Conservation (phyloP, 805 yeast genomes). For the Schwanniomyces yamadae region DNA sequence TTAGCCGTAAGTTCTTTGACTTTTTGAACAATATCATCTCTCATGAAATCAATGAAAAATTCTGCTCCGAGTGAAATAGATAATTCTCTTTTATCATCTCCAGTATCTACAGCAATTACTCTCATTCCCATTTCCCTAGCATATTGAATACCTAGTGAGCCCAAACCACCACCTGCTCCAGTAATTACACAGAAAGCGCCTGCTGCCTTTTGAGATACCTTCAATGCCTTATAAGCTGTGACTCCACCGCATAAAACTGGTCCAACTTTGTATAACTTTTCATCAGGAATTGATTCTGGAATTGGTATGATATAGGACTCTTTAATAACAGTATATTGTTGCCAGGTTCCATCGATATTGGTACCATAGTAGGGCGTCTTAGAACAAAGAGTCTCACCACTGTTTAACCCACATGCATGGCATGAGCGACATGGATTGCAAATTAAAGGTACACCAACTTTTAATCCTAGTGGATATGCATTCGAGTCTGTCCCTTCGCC, state of each 20-base stretch:
- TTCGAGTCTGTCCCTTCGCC: constrained; percentile 67
- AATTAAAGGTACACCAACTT: constrained; percentile 81
- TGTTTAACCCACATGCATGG: constrained; percentile 65
- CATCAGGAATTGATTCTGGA: constrained; percentile 68
- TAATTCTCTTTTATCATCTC: constrained; percentile 56
- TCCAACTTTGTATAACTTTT: constrained; percentile 71
- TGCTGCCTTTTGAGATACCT: constrained; percentile 66
- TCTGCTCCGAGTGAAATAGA: constrained; percentile 63
- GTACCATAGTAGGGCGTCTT: constrained; percentile 68
- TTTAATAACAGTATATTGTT: constrained; percentile 72
- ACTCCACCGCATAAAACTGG: constrained; percentile 91
- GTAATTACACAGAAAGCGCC: constrained; percentile 76
- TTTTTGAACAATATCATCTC: constrained; percentile 53
- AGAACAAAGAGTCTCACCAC: constrained; percentile 65
- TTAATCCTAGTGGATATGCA: constrained; percentile 74
- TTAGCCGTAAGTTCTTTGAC: constrained; percentile 51
- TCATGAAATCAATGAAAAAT: constrained; percentile 55
- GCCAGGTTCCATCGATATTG: constrained; percentile 89
- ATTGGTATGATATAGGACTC: constrained; percentile 76
- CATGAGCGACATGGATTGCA: constrained; percentile 74
- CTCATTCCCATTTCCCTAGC: constrained; percentile 76
- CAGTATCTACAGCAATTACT: constrained; percentile 70
- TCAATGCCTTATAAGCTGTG: constrained; percentile 86
- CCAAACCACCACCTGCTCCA: constrained; percentile 82
- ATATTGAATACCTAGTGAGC: constrained; percentile 70